Base-by-base conservation (phyloP, 257 asterid species). In the Thymus mandschuricus region DNA sequence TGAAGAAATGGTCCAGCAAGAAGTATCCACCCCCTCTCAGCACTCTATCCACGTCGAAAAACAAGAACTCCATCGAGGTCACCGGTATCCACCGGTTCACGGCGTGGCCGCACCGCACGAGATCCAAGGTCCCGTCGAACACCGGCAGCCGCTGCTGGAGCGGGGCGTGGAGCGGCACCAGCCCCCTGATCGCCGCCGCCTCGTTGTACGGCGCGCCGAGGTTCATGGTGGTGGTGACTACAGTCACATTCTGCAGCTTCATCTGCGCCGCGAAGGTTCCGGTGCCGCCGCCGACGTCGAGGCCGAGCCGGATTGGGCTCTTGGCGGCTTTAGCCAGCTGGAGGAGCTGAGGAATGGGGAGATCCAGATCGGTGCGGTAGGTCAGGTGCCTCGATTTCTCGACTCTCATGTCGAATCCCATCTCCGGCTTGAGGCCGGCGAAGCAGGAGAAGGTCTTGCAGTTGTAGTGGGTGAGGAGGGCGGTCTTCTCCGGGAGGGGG, bases 111-210 rank as follows among this genome's bases (percentile, higher is more conserved):
- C 95, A 94, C 66, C 97, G 86, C 71, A 94, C 97, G 30, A 94
- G 92, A 87, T 94, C 98, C 87, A 89, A 50, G 12, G 82, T 92
- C 68, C 97, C 97, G 60, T 94, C 97, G 48, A 94, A 94, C 78
- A 94, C 85, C 27, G 99, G 98, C 74, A 94, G 69, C 80, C 99
- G 76, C 90, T 94, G 99, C 88, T 89, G 98, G 89, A 94, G 66
- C 11, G 98, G 97, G 58, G 85, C 88, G 65, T 94, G 97, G 70
- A 94, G 78, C 0, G 97, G 89, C 49, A 91, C 80, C 69, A 94
- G 73, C n/a, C 99, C 99, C 84, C 99, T 84, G 52, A 83, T 50
- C 6, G 99, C 97, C 70, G 80, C 95, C 2, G 92, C 92, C 62
- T 89, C 97, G 28, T 76, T 89, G 71, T 91, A 89, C 4, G 99